Evolutionary conservation across 2,329 filamentous ascomycete genomes (phyloP), one percentile per base, ranked within the genome.

Genomic region (Chaetomium strumarium): DNA sequence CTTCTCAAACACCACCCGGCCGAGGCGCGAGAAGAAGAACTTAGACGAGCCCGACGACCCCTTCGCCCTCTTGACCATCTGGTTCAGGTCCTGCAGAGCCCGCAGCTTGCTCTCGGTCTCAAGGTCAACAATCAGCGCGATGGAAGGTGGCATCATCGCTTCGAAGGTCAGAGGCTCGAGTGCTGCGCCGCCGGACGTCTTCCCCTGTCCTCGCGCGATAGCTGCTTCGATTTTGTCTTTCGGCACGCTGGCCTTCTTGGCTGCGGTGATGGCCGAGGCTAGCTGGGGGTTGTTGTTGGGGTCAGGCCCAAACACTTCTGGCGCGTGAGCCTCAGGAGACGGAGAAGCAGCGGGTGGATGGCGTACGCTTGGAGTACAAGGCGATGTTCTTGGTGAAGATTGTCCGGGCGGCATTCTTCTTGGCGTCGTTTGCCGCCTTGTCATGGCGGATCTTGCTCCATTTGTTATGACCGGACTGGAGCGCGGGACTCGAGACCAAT

Each of bases 371-470:
- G 1, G 88, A 88, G 54, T 84, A 85, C 56, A 85, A 78, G 46
- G 84, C 80, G 52, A 97, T 85, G 55, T 86, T 81, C 60, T 88
- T 84, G 19, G 85, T 78, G 62, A 95, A 79, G 41, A 76, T 69
- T 43, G 78, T 80, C 30, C 90, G 84, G 61, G 85, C 77, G 40
- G 78, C 79, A 70, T 83, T 89, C 70, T 91, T 96, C 62, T 85
- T 84, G 54, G 78, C 79, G 68, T 99, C 93, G 53, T 85, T 86
- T 56, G 85, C 88, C 47, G 86, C 90, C 70, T 99, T 99, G 69
- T 93, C 90, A 69, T 97, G 93, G 66, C 86, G 88, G 72, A 96
- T 97, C 65, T 93, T 95, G 53, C 90, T 90, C 93, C 93, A 99
- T 67, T 90, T 87, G 70, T 86, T 96, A 72, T 96, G 90, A 13